Base-by-base conservation (phyloP, 2,329 filamentous ascomycete species). In the Aspergillus felis region DNA sequence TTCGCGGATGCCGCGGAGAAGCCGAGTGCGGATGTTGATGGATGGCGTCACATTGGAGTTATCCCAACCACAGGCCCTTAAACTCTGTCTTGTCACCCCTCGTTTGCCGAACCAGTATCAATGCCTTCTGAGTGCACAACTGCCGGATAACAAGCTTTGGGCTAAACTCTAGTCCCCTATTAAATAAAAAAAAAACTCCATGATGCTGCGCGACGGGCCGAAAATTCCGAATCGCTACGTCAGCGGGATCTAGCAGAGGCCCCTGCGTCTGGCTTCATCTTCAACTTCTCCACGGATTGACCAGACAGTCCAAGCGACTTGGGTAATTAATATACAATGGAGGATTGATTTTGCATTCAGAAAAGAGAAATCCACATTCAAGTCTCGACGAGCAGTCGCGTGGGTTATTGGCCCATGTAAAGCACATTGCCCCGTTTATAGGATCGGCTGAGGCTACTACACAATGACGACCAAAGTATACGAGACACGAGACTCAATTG, bases 401-500 rank as follows among this genome's bases (percentile, higher is more conserved):
- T 17, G 32, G 32, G 32, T 38, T 6, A 7, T 17, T 17, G 14
- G 32, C 32, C 32, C 0, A 7, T 38, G 9, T 7, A 17, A 38
- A 38, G 32, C 5, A 17, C 29, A 17, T 38, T 35, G 12, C 32
- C 32, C 14, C 4, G 14, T 35, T 35, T 35, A 6, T 17, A 35
- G 4, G 1, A 17, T 35, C 32, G 29, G 12, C 14, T 1, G 10
- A 35, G 32, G 32, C 32, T 35, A 14, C 32, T 17, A 32, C 4
- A 35, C 12, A 17, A 35, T 35, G 32, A 3, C 32, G 32, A 35
- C 32, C 14, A 17, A 35, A 35, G 32, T 35, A 17, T 46, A 58
- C 32, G 57, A 68, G 50, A 58, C 59, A 9, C 61, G 71, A 9
- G 64, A 74, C 59, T 66, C 70, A 1, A 69, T 73, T 44, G 57